Evolutionary conservation across 164 flowering plant species (phyloP), one percentile per base, ranked within the genome.

Genomic region (Sextonia rubra): DNA sequence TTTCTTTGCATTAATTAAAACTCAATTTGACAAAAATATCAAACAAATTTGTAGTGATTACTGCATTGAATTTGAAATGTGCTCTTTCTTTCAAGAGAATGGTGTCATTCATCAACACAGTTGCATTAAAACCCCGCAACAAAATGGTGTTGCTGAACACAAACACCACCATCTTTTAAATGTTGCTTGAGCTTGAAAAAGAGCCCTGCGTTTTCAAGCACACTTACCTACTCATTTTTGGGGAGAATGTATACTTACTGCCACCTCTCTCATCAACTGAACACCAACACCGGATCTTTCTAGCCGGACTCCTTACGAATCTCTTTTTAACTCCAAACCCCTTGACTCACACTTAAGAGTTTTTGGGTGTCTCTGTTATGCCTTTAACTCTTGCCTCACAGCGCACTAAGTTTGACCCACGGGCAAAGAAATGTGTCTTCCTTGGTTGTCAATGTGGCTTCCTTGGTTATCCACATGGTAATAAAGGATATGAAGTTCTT

Each of bases 401-500:
- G 6, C 26, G 24, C 2, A 3, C 60, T 1, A 74, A 67, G 47
- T 74, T 74, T 74, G 58, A 61, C 12, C 68, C 60, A 4, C 12
- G 49, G 12, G 72, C 60, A 26, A 3, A 29, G 3, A 12, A 32
- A 32, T 32, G 37, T 32, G 37, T 32, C 12, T 69, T 77, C 22
- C 37, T 77, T 3, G 76, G 76, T 3, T 77, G 56, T 25, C 73
- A 32, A 32, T 32, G 37, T 32, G 37, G 5, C 12, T 69, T 77
- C 22, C 37, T 77, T 3, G 76, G 76, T 3, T 77, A 64, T 25
- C 73, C 80, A 37, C 3, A 2, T 66, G 73, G 55, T 12, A 17
- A 77, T 68, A 69, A 73, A 27, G 76, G 66, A 24, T 73, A 77
- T 12, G 24, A 47, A 4, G 49, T 77, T 17, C 73, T 14, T 32